Evolutionary conservation across 495 filamentous ascomycete genomes (phyloP).

Genomic region (Entonaema liquescens): DNA sequence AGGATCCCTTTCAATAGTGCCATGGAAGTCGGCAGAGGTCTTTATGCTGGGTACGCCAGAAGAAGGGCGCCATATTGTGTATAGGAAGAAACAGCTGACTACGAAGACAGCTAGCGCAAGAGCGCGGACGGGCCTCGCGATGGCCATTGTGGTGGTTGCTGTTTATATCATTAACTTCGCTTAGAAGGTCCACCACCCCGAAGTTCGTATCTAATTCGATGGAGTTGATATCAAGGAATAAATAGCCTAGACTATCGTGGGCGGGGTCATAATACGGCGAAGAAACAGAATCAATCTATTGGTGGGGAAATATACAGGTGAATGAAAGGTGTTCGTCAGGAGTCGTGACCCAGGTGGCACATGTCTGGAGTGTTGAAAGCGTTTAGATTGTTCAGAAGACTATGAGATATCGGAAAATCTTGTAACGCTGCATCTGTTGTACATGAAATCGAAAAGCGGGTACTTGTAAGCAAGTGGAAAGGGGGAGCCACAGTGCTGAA

Average conservation of each 20-base stretch:
- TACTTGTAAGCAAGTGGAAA: constrained; percentile 5
- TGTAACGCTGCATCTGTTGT: constrained; percentile 1
- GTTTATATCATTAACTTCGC: constrained; percentile 39
- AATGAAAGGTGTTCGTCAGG: constrained; percentile 15
- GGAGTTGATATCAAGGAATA: background rate
- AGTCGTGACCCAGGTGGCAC: constrained; percentile 3
- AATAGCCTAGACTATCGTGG: background rate
- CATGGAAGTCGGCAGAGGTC: constrained; percentile 49
- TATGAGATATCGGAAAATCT: constrained; percentile 11
- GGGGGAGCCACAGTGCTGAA: constrained; percentile 18
- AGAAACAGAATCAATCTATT: constrained; percentile 7
- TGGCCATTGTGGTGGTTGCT: constrained; percentile 67
- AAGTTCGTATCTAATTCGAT: constrained; percentile 10
- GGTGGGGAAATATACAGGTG: constrained; percentile 32
- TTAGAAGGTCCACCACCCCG: background rate
- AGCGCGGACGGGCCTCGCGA: constrained; percentile 83
- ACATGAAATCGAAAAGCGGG: background rate
- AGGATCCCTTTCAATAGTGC: constrained; percentile 75
- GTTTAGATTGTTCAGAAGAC: background rate
- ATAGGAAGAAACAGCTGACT: constrained; percentile 77
- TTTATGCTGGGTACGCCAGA: constrained; percentile 49
- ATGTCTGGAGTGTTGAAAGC: background rate
- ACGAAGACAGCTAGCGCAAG: constrained; percentile 74
- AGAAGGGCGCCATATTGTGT: constrained; percentile 68
- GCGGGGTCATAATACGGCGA: background rate